Evolutionary conservation across 2,329 filamentous ascomycete genomes (phyloP).

Genomic region (Colletotrichum coccodes): DNA sequence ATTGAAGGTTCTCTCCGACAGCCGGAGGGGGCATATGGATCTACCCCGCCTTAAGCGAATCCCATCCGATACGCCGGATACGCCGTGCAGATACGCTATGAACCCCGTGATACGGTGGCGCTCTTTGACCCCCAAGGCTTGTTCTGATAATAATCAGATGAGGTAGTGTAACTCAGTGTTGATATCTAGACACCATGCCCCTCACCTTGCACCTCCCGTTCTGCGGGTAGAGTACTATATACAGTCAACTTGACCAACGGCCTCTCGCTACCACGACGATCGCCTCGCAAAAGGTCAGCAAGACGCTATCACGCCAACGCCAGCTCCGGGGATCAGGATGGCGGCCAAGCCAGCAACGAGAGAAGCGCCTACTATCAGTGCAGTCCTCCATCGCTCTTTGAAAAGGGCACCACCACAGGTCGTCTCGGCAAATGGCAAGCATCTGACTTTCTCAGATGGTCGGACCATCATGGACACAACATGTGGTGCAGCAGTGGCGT

Average conservation of each 20-base stretch:
- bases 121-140: not conserved
- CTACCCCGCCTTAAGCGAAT: not conserved
- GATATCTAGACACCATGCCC: too few species aligned
- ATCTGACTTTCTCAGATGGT: constrained; percentile 33
- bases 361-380: not conserved
- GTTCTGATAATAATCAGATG: not conserved
- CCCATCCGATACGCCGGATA: constrained; percentile 17
- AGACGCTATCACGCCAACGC: not conserved
- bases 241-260: not conserved
- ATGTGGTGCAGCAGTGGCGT: constrained; percentile 77
- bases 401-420: constrained; percentile 26
- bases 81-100: constrained; percentile 5
- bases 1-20: not conserved
- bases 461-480: constrained; percentile 74
- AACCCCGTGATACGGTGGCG: not conserved
- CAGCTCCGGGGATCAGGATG: too few species aligned
- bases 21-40: not conserved
- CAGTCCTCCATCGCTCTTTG: constrained; percentile 31
- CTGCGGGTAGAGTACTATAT: too few species aligned
- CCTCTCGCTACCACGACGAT: not conserved
- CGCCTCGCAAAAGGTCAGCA: not conserved
- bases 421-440: constrained; percentile 29
- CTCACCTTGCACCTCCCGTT: too few species aligned
- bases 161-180: not conserved
- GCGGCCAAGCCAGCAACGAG: not conserved